phyloP scores from a whole-genome alignment of 2,329 filamentous ascomycete species.

The Aspergillus caelatus region DNA sequence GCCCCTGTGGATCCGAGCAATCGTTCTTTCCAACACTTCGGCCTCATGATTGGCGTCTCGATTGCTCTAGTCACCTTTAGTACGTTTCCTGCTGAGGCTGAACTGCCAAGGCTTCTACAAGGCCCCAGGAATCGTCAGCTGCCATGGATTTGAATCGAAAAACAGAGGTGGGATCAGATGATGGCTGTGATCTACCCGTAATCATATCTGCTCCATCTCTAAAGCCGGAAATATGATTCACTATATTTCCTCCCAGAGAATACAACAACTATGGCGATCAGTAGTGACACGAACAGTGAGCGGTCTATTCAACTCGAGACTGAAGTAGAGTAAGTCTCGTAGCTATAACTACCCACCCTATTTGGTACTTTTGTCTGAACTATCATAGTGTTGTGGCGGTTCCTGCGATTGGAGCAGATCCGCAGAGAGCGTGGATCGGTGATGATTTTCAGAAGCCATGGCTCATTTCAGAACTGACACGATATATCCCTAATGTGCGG shows the following conservation, averaged over 20 bases:
- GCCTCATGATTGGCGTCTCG: slow-evolving; percentile 6
- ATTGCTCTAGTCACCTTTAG: background rate
- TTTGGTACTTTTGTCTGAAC: background rate
- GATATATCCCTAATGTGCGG: slow-evolving; percentile 27
- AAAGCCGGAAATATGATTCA: background rate
- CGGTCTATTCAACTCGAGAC: slow-evolving; percentile 1
- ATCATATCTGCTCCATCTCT: background rate
- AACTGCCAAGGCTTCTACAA: slow-evolving; percentile 10
- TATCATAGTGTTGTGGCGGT: slow-evolving; percentile 36
- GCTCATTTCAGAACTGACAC: slow-evolving; percentile 28
- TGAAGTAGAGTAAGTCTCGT: slow-evolving; percentile 31
- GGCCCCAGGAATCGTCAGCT: slow-evolving; percentile 16
- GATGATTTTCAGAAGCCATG: slow-evolving; percentile 26
- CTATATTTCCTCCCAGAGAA: background rate
- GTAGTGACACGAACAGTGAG: background rate
- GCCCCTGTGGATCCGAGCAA: background rate
- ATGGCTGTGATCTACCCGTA: slow-evolving; percentile 3
- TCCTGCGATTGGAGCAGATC: slow-evolving; percentile 39
- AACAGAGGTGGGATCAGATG: slow-evolving; percentile 17
- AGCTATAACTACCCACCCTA: background rate
- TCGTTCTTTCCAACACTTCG: background rate
- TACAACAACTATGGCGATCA: background rate
- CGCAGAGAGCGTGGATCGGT: slow-evolving; percentile 30
- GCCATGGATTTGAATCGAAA: slow-evolving; percentile 5
- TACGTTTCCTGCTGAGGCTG: slow-evolving; percentile 11